Base-by-base conservation (phyloP, 1,284 basidiomycete species). In the Pseudomicrostroma phylloplanum region DNA sequence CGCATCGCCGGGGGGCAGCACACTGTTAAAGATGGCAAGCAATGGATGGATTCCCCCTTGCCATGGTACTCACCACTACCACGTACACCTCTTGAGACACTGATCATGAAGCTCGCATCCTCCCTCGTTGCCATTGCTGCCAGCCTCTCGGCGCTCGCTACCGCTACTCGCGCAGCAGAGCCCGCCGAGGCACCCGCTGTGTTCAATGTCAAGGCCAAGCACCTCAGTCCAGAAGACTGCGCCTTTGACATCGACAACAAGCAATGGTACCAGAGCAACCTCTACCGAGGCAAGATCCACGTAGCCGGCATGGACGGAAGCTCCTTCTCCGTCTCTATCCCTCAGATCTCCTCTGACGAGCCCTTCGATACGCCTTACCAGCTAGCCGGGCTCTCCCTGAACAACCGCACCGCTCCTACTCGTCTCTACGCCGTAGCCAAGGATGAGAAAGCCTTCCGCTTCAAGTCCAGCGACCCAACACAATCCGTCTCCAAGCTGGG, bases 211-310 rank as follows among this genome's bases (percentile, higher is more conserved):
- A 58, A 68, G 46, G 65, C 69, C 36, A 69, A 66, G 59, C 62
- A 74, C 60, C 66, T 75, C 40, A 67, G 69, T 21, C 75, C 75
- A 0, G 75, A 77, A 65, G 74, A 76, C 57, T 65, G 66, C 15
- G 64, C 72, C 30, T 76, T 67, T 43, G 74, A 77, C 63, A 55
- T 54, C 30, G 64, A 64, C 11, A 71, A 70, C 43, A 59, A 67
- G 55, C 43, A 73, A 9, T 75, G 67, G 63, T 76, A 76, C 68
- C 75, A 74, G 60, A 75, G 73, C 30, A 77, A 77, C 62, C 65
- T 77, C 15, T 77, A 61, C 60, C 55, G 57, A 25, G 57, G 61
- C 40, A 67, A 75, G 63, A 73, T 70, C 57, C 72, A 76, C 57
- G 61, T 77, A 19, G 26, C 25, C 12, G 17, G 40, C 53, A 7